Conservation (phyloP, 2,329 filamentous ascomycete species). For the Xylariaceae sp. region DNA sequence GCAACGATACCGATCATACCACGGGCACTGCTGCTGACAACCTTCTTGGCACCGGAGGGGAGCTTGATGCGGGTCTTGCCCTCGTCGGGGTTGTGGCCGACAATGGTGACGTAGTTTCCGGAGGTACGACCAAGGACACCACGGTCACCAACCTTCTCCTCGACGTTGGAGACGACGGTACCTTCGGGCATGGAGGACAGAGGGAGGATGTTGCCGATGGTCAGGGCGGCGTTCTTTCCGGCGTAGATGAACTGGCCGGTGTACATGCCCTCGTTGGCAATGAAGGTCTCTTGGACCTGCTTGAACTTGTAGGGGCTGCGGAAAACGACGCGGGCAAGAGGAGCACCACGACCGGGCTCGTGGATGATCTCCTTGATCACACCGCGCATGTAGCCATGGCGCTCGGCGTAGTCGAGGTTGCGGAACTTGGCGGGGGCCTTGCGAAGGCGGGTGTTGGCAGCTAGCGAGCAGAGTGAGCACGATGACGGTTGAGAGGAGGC, state of each 20-base stretch:
- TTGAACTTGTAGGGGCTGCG: slow-evolving; percentile 98
- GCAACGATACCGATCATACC: slow-evolving; percentile 99
- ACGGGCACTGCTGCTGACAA: slow-evolving; percentile 83
- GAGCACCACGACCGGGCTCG: slow-evolving; percentile 96
- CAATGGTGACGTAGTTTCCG: slow-evolving; percentile 98
- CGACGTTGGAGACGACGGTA: slow-evolving; percentile 98
- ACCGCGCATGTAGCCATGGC: slow-evolving; percentile 96
- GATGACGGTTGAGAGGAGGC: slow-evolving; percentile 4
- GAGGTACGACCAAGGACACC: slow-evolving; percentile 94
- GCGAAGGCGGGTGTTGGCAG: slow-evolving; percentile 83
- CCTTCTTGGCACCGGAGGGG: slow-evolving; percentile 98
- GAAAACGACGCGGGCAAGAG: slow-evolving; percentile 94
- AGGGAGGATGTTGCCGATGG: slow-evolving; percentile 95
- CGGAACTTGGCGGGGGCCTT: slow-evolving; percentile 95
- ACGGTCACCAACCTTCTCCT: slow-evolving; percentile 98
- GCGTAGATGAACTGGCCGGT: slow-evolving; percentile 99
- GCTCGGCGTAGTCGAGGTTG: slow-evolving; percentile 92
- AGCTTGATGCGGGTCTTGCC: slow-evolving; percentile 99
- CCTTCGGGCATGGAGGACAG: slow-evolving; percentile 93
- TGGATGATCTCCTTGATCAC: slow-evolving; percentile 99
- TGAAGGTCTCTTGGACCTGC: slow-evolving; percentile 97
- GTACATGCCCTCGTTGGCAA: slow-evolving; percentile 99
- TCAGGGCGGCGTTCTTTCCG: slow-evolving; percentile 96
- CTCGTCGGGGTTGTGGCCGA: slow-evolving; percentile 97
- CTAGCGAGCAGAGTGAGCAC: slow-evolving; percentile 36